A percentile compares a stretch with the other conserved stretches of the same genome.
These are phyloP conservation scores for Tetrahymena thermophila DNA, from an alignment of 73 alveolate species.

Conservation along the genomic window DNA sequence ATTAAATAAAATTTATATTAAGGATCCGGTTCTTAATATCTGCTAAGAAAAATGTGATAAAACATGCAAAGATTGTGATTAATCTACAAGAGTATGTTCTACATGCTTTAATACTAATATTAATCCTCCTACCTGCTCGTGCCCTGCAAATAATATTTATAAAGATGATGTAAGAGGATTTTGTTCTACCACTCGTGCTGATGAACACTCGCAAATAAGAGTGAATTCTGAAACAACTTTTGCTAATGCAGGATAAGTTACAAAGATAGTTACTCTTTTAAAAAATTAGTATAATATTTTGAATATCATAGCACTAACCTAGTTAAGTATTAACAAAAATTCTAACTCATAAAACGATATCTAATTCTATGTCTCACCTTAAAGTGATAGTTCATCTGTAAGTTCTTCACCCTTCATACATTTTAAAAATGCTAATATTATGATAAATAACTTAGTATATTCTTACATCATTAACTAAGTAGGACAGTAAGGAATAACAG, in stretches of 20 bases:
- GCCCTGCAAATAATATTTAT: not conserved
- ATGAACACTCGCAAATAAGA: not conserved
- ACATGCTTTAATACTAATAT: not conserved
- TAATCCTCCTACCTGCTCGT: not conserved
- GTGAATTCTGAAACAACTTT: not conserved
- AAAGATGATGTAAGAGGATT: not conserved
- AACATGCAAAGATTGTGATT: not conserved
- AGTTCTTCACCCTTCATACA: not conserved
- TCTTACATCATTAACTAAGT: not conserved
- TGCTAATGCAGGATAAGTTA: not conserved
- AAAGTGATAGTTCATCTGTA: not conserved
- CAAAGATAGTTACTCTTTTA: not conserved
- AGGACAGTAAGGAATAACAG: not conserved
- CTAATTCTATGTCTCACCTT: not conserved
- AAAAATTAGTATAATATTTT: not conserved
- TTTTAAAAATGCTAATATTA: not conserved
- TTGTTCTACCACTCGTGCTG: not conserved
- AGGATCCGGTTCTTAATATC: not conserved
- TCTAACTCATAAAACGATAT: not conserved
- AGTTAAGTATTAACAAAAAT: not conserved
- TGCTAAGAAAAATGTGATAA: not conserved
- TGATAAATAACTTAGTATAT: not conserved
- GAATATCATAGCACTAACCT: not conserved
- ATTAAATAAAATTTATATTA: not conserved
- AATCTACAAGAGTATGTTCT: not conserved